Conservation (phyloP, 2,329 filamentous ascomycete genomes). For the Fusarium gaditjirri region DNA sequence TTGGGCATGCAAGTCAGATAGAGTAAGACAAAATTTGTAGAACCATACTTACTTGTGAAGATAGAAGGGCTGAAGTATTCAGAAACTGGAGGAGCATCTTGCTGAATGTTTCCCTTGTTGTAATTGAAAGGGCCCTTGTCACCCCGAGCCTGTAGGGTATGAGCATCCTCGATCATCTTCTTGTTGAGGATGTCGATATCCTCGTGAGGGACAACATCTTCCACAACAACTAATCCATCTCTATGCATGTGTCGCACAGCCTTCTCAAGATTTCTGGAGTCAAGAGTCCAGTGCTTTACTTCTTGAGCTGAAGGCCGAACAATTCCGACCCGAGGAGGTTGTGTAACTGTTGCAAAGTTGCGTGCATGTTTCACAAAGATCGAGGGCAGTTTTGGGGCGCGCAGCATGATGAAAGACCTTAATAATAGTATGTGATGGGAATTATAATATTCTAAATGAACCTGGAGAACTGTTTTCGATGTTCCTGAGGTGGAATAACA, state of each 20-base stretch:
- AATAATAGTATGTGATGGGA: rapidly evolving
- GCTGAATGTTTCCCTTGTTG: constrained; percentile 70
- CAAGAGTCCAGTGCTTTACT: constrained; percentile 51
- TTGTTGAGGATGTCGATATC: constrained; percentile 65
- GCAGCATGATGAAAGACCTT: constrained; percentile 15
- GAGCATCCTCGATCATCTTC: constrained; percentile 69
- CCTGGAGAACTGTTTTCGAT: neutral
- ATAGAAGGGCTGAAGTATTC: constrained; percentile 61
- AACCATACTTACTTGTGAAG: constrained; percentile 60
- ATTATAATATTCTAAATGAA: rapidly evolving
- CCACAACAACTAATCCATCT: constrained; percentile 67
- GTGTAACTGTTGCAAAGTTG: constrained; percentile 16
- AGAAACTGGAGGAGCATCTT: constrained; percentile 64
- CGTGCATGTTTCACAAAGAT: constrained; percentile 4
- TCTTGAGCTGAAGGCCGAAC: constrained; percentile 55
- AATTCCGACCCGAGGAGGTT: constrained; percentile 17
- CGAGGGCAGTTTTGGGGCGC: constrained; percentile 4
- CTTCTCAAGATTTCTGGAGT: constrained; percentile 63
- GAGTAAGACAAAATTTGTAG: rapidly evolving
- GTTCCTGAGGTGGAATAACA: neutral
- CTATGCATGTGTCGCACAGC: constrained; percentile 61
- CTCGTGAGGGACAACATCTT: constrained; percentile 61
- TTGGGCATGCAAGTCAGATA: constrained; percentile 37
- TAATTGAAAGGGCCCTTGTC: constrained; percentile 70
- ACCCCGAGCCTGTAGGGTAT: constrained; percentile 59